phyloP scores from a whole-genome alignment of 202 grass and related monocot genomes.

The Digitaria exilis region DNA sequence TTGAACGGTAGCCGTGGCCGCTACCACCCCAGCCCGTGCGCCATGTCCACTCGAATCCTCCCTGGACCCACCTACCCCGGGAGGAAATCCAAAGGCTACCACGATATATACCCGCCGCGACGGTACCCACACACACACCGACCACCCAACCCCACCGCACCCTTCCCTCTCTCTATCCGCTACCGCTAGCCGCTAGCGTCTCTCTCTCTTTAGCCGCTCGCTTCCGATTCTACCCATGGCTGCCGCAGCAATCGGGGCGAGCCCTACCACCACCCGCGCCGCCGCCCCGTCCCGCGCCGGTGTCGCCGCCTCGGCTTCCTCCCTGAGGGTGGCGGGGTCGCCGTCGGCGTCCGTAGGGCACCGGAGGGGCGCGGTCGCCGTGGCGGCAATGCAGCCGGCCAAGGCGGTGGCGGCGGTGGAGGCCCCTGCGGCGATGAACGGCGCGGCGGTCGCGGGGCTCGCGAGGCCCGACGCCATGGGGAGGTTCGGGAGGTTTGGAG shows the following conservation, averaged over 20 bases:
- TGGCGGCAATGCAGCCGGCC: slow-evolving; percentile 38
- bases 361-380: slow-evolving; percentile 8
- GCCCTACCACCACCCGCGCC: slow-evolving; percentile 49
- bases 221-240: slow-evolving; percentile 24
- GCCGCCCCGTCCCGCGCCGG: not conserved
- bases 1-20: too few species aligned
- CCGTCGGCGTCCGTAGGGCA: fast-evolving
- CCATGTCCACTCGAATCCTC: fast-evolving
- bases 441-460: not conserved
- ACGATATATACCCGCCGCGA: slow-evolving; percentile 43
- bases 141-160: not conserved
- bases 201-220: not conserved
- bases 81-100: not conserved
- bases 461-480: slow-evolving; percentile 70
- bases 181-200: too few species aligned
- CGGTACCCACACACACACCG: not conserved
- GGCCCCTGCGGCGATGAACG: slow-evolving; percentile 5
- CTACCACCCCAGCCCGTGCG: not conserved
- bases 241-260: slow-evolving; percentile 38
- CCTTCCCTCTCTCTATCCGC: not conserved
- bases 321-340: not conserved
- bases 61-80: slow-evolving; percentile 19
- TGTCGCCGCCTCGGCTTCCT: too few species aligned
- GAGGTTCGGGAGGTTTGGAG: slow-evolving; percentile 84
- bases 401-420: slow-evolving; percentile 47